Base-by-base conservation (phyloP, 2,329 filamentous ascomycete genomes). In the Penicillium sp. region DNA sequence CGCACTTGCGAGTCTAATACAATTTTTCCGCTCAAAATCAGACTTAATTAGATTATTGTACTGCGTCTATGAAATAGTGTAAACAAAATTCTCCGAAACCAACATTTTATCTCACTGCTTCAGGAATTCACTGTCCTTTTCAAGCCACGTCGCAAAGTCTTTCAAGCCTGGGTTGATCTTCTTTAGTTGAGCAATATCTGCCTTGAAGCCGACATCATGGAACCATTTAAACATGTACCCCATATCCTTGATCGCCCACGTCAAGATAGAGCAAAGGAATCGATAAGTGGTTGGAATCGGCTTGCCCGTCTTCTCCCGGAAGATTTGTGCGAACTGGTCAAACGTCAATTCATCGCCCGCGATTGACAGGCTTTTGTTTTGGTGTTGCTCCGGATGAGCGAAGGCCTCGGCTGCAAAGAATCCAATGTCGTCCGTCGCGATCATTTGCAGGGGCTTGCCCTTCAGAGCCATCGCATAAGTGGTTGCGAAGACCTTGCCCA, bases 321-420 rank as follows among this genome's bases (percentile, higher is more conserved):
- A 85, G 33, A 79, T 75, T n/a, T 73, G 69, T 30, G 71, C 76
- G 53, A 82, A 76, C 63, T 83, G 74, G 0, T 75, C 74, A 56
- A 80, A 79, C 0, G 78, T 81, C 33, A 85, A 68, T 52, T 83
- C 81, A 63, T 84, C 83, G 6, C 83, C 83, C 0, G 83, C 84
- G 14, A 86, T 70, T 4, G 80, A 79, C 43, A 84, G 75, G 14
- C 76, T 75, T 13, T 74, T 73, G 42, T 78, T 78, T 33, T 77
- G 76, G 71, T 79, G 85, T 52, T 77, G 67, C 1, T 80, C 68
- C 2, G 79, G 76, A 3, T 81, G 70, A 4, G 78, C 59, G 60
- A 85, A 82, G 0, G 82, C 82, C 56, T 78, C 71, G 0, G 82
- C 82, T 3, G 75, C 84, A 59, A 85, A 82, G 22, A 75, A 65